A percentile compares a stretch with the other conserved stretches of the same genome.
These are phyloP conservation scores for Aspergillus tubingensis DNA, from an alignment of 2,329 filamentous ascomycete genomes.

Conservation along the genomic window DNA sequence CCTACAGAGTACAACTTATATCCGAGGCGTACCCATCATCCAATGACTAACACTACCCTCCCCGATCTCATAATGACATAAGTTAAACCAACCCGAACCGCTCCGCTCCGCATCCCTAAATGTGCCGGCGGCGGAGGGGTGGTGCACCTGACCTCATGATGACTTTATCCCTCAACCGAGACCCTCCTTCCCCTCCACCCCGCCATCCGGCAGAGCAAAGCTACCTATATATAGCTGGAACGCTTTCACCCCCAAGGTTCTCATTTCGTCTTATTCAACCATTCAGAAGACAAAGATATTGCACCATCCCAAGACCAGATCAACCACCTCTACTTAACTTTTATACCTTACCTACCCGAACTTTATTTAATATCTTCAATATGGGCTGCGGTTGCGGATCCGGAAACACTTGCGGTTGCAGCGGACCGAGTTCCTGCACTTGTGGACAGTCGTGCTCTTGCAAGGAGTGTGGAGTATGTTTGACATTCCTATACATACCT, in stretches of 20 bases:
- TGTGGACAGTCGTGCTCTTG: conserved; percentile 38
- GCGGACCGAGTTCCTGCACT: conserved; percentile 34
- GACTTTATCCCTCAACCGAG: conserved; percentile 17
- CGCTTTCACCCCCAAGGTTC: conserved; percentile 4
- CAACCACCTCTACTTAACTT: neutral
- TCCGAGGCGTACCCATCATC: too few species aligned
- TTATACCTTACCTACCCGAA: too few species aligned
- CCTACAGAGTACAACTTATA: too few species aligned
- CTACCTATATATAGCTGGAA: conserved; percentile 17
- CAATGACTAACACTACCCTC: too few species aligned
- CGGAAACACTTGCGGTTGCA: conserved; percentile 36
- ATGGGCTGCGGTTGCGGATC: conserved; percentile 41
- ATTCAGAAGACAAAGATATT: neutral
- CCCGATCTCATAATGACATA: neutral
- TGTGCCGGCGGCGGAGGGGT: too few species aligned
- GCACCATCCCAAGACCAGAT: neutral
- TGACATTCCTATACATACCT: too few species aligned
- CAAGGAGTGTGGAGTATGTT: conserved; percentile 44
- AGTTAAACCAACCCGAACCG: neutral
- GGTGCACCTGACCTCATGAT: conserved; percentile 26
- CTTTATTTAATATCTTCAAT: conserved; percentile 5
- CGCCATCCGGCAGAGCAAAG: neutral
- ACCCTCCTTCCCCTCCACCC: conserved; percentile 2
- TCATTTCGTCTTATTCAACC: neutral
- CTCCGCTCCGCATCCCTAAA: too few species aligned